Conservation (phyloP, 768 basidiomycete genomes). For the Brasilioporus rufonigricans region DNA sequence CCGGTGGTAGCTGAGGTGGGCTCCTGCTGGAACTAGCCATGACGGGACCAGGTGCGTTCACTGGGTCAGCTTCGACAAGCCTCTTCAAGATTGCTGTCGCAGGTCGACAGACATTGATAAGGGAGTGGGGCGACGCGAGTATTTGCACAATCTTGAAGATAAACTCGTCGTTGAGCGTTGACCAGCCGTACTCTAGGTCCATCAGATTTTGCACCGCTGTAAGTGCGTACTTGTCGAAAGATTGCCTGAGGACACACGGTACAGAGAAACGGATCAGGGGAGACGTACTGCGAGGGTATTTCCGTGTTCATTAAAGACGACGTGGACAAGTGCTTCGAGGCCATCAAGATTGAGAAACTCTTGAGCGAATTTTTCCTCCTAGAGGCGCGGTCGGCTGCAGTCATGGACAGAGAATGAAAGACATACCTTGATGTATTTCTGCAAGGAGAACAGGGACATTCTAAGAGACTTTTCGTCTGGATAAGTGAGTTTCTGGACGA, state of each 20-base stretch:
- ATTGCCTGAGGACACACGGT: conserved; percentile 5
- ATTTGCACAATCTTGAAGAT: conserved; percentile 77
- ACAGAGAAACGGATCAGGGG: background rate
- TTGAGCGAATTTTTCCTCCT: conserved; percentile 83
- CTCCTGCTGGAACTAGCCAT: conserved; percentile 59
- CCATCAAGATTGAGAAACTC: conserved; percentile 78
- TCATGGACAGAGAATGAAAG: background rate
- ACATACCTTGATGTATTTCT: conserved; percentile 73
- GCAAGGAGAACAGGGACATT: conserved; percentile 72
- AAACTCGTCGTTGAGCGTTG: conserved; percentile 65
- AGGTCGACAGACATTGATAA: conserved; percentile 89
- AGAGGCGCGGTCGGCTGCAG: background rate
- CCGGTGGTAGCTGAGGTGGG: conserved; percentile 52
- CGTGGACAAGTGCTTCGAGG: conserved; percentile 62
- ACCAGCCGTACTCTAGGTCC: conserved; percentile 85
- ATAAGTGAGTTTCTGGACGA: conserved; percentile 62
- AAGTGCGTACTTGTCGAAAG: conserved; percentile 65
- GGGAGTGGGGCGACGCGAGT: conserved; percentile 68
- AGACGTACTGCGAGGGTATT: conserved; percentile 79
- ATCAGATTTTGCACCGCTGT: conserved; percentile 85
- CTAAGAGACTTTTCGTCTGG: conserved; percentile 61
- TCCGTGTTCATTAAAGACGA: conserved; percentile 66
- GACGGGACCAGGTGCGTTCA: conserved; percentile 57
- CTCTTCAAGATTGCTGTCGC: conserved; percentile 89
- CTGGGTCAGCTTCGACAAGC: conserved; percentile 83